phyloP scores from a whole-genome alignment of 2,329 filamentous ascomycete species.

The Neofusicoccum laricinum region DNA sequence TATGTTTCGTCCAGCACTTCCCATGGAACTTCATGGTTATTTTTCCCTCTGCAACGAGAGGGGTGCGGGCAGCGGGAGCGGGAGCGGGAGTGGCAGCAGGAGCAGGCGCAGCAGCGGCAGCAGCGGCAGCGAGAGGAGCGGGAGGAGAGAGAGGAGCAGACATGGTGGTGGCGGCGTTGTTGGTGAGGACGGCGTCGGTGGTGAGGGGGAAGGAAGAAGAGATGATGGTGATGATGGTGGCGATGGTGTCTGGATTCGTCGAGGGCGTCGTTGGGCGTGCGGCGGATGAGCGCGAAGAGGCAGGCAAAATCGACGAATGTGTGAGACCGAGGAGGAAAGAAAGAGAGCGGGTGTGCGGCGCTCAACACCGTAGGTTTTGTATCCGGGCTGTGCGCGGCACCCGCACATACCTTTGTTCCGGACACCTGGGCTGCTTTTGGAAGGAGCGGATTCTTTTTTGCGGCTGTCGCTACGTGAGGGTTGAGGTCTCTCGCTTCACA shows the following conservation, averaged over 20 bases:
- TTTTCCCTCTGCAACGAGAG: background rate
- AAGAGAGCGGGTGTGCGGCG: background rate
- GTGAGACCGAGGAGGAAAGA: background rate
- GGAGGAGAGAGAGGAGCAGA: background rate
- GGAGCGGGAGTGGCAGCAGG: background rate
- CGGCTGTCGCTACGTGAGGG: background rate
- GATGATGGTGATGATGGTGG: background rate
- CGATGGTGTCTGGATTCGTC: too few species aligned
- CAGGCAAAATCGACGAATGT: background rate
- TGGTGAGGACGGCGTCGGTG: background rate
- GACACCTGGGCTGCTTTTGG: background rate
- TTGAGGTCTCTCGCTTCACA: too few species aligned
- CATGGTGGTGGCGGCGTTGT: background rate
- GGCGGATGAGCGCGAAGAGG: background rate
- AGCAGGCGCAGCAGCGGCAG: background rate
- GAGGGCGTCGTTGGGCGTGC: background rate
- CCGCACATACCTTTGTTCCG: background rate
- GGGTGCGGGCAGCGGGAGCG: background rate
- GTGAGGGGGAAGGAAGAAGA: too few species aligned
- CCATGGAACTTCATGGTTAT: background rate
- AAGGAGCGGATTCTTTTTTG: background rate
- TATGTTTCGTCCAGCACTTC: background rate
- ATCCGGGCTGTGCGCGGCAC: background rate
- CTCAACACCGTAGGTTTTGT: background rate
- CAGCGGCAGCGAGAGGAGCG: background rate